Conservation (phyloP, 139 green algal genomes). For the Zygnema circumcarinatum region DNA sequence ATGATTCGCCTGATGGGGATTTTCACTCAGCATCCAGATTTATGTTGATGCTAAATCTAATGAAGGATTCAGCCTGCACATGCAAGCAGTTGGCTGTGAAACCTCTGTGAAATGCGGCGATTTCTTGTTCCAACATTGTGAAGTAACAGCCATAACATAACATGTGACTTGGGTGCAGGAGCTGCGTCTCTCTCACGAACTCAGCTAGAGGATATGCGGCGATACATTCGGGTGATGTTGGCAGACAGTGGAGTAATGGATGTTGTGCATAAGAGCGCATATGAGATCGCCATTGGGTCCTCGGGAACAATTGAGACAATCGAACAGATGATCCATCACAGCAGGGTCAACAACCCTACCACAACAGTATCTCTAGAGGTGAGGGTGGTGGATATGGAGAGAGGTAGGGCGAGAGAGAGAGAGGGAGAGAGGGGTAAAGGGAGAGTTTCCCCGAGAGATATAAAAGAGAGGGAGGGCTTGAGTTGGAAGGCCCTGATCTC, state of each 20-base stretch:
- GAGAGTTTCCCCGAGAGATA: too few relatives aligned
- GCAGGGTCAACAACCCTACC: too few relatives aligned
- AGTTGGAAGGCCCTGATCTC: too few relatives aligned
- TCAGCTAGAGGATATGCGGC: conserved; percentile 43
- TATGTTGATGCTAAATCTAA: background rate
- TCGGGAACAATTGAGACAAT: conserved; percentile 61
- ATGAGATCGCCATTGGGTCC: conserved; percentile 55
- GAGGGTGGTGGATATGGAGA: background rate
- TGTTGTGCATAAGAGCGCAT: conserved; percentile 27
- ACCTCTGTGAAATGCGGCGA: background rate
- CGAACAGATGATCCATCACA: conserved; percentile 46
- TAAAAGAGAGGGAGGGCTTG: too few relatives aligned
- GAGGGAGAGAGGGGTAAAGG: background rate
- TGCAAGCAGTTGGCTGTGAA: background rate
- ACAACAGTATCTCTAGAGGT: background rate
- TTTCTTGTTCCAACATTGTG: too few relatives aligned
- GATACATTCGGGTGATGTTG: conserved; percentile 52
- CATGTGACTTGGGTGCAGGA: background rate
- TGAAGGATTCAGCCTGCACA: background rate
- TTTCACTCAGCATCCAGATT: too few relatives aligned
- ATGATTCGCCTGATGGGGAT: too few relatives aligned
- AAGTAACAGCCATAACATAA: too few relatives aligned
- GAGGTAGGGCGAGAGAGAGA: too few relatives aligned
- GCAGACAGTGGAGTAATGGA: conserved; percentile 52
- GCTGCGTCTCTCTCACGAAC: background rate